A percentile compares a stretch with the other conserved stretches of the same genome.
phyloP scores from a whole-genome alignment of 176 grass and related monocot genomes.

The Paspalum notatum region DNA sequence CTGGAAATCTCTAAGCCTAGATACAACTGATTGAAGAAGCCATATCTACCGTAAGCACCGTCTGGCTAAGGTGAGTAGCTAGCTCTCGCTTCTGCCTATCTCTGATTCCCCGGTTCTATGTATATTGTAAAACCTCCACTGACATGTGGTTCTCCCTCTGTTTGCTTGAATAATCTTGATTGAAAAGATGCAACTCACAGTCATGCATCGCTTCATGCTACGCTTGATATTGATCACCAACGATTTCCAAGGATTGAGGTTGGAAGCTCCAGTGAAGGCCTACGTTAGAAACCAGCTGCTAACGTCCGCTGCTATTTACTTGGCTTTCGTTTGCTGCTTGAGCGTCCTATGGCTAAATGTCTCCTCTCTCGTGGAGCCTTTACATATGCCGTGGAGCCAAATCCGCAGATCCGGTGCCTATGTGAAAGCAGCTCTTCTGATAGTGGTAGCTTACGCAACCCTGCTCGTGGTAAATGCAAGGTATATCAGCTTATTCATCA shows the following conservation, averaged over 20 bases:
- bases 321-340: neutral
- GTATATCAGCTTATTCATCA: neutral
- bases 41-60: neutral
- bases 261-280: neutral
- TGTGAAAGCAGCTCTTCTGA: neutral
- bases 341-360: neutral
- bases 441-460: neutral
- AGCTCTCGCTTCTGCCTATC: neutral
- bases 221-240: neutral
- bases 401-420: neutral
- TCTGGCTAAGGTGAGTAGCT: neutral
- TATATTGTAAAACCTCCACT: neutral
- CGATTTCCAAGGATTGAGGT: neutral
- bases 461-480: neutral
- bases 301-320: neutral
- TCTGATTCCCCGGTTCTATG: neutral
- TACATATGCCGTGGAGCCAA: neutral
- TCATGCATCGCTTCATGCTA: neutral
- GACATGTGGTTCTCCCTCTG: neutral
- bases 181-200: neutral
- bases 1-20: neutral
- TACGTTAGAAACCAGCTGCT: neutral
- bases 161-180: neutral
- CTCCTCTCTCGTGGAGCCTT: neutral
- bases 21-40: neutral